phyloP scores from a whole-genome alignment of 2,329 filamentous ascomycete species.

The Colletotrichum echinochloae region DNA sequence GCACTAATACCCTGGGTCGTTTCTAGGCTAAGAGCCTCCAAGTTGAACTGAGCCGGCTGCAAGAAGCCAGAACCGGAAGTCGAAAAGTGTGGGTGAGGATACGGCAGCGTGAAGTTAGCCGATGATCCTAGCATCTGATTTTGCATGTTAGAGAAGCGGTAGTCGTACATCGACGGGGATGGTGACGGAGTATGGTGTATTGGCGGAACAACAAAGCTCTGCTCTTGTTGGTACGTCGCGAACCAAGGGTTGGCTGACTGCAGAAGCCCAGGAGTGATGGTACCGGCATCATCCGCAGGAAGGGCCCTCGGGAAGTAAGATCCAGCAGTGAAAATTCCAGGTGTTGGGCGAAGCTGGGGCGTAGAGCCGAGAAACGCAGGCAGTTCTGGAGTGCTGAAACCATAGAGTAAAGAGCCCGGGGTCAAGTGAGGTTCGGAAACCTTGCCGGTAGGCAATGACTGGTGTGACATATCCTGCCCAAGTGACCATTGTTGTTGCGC shows the following conservation, averaged over 20 bases:
- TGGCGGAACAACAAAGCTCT: constrained; percentile 35
- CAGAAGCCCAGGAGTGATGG: constrained; percentile 8
- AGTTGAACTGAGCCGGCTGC: constrained; percentile 43
- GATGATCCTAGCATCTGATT: constrained; percentile 23
- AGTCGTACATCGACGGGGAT: constrained; percentile 27
- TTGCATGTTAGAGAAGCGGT: constrained; percentile 20
- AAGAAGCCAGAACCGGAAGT: constrained; percentile 14
- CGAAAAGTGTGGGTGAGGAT: constrained; percentile 4
- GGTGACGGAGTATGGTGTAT: constrained; percentile 29
- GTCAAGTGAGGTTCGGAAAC: neutral
- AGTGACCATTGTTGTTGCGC: constrained; percentile 22
- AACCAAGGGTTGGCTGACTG: constrained; percentile 27
- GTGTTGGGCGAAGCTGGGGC: constrained; percentile 8
- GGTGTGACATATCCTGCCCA: constrained; percentile 17
- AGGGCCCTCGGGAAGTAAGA: constrained; percentile 8
- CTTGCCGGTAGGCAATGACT: neutral
- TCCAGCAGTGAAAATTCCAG: neutral
- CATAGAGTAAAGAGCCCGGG: constrained; percentile 2
- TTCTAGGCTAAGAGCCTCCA: constrained; percentile 51
- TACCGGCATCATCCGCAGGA: constrained; percentile 6
- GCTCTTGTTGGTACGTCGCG: constrained; percentile 18
- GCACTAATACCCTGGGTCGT: constrained; percentile 41
- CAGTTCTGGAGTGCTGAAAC: constrained; percentile 11
- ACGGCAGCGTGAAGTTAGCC: constrained; percentile 21
- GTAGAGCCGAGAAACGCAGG: constrained; percentile 15